Conservation (phyloP, 768 basidiomycete genomes). For the Serendipita indica region DNA sequence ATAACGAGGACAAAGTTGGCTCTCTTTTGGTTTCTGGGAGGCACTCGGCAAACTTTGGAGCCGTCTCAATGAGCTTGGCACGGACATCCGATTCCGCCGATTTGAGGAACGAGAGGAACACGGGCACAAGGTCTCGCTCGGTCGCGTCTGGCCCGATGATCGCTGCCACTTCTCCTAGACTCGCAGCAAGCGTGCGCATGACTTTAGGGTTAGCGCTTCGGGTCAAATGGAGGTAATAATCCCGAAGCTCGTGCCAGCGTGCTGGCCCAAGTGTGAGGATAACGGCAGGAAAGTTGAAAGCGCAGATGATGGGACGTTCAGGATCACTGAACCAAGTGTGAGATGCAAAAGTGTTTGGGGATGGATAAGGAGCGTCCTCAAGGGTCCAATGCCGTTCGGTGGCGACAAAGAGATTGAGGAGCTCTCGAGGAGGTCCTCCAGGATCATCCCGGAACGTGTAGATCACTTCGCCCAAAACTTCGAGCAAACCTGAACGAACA, state of each 20-base stretch:
- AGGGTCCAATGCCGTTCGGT: constrained; percentile 18
- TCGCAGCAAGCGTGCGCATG: constrained; percentile 68
- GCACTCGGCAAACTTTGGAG: constrained; percentile 40
- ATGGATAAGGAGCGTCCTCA: neutral
- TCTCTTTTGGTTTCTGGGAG: constrained; percentile 35
- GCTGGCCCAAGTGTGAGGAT: constrained; percentile 60
- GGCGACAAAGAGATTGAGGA: constrained; percentile 67
- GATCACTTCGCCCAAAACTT: constrained; percentile 79
- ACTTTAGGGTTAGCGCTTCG: constrained; percentile 47
- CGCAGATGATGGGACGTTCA: constrained; percentile 60
- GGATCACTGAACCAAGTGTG: constrained; percentile 31
- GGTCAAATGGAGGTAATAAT: constrained; percentile 50
- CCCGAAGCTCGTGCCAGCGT: constrained; percentile 62
- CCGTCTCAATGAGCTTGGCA: constrained; percentile 51
- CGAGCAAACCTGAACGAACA: constrained; percentile 68
- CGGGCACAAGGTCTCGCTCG: constrained; percentile 46
- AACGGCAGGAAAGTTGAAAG: constrained; percentile 87
- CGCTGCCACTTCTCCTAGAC: constrained; percentile 75
- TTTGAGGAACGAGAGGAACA: constrained; percentile 50
- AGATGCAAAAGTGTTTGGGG: neutral
- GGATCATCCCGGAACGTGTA: constrained; percentile 59
- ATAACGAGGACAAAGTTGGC: constrained; percentile 27
- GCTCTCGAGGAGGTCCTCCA: constrained; percentile 54
- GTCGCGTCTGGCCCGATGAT: constrained; percentile 65
- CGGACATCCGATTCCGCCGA: constrained; percentile 53